Evolutionary conservation across 148 eudicot genomes (phyloP).

Genomic region (Chenopodium suecicum): DNA sequence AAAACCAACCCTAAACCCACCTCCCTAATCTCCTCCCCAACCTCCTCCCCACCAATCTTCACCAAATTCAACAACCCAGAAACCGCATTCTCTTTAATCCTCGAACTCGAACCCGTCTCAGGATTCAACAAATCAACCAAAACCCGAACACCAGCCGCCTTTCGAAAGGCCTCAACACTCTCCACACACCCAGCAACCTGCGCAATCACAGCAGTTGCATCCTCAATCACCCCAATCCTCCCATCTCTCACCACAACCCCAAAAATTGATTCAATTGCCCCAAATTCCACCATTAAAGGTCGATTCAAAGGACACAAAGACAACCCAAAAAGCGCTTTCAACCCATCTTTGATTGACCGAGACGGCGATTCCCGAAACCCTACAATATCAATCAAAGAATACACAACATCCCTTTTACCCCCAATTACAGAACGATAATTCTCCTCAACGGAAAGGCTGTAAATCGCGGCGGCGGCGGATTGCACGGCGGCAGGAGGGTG

Average conservation of each 20-base stretch:
- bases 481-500: constrained; percentile 49
- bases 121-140: constrained; percentile 66
- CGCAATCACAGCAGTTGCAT: constrained; percentile 83
- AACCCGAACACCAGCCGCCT: constrained; percentile 54
- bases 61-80: constrained; percentile 73
- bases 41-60: constrained; percentile 48
- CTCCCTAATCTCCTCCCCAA: constrained; percentile 41
- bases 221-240: constrained; percentile 65
- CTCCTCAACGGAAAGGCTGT: constrained; percentile 50
- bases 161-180: constrained; percentile 36
- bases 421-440: constrained; percentile 59
- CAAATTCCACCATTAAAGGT: constrained; percentile 50
- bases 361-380: constrained; percentile 36
- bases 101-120: constrained; percentile 45
- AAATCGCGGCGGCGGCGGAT: constrained; percentile 64
- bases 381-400: constrained; percentile 56
- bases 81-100: constrained; percentile 52
- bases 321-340: constrained; percentile 73
- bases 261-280: constrained; percentile 55
- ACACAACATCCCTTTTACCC: constrained; percentile 62
- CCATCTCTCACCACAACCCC: constrained; percentile 50
- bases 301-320: constrained; percentile 54
- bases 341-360: constrained; percentile 56
- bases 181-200: constrained; percentile 71
- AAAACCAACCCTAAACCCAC: constrained; percentile 34